phyloP scores from a whole-genome alignment of 208 protist species.

The Wallacemonas sp. region DNA sequence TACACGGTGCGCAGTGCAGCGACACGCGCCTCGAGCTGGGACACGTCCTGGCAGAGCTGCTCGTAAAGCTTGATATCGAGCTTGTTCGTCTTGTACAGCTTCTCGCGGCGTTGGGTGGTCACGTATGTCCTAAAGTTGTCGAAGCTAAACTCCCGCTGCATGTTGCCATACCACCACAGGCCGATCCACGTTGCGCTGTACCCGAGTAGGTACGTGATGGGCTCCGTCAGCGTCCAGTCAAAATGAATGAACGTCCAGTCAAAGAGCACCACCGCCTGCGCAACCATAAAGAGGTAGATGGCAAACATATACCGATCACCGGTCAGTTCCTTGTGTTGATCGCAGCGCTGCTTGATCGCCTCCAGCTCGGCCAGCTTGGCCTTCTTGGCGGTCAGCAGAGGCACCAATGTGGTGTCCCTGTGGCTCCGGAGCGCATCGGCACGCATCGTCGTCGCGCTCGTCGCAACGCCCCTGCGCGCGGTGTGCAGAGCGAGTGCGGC shows the following conservation, averaged over 20 bases:
- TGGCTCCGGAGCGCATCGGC: constrained; percentile 25
- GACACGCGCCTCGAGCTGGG: constrained; percentile 33
- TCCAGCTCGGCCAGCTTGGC: constrained; percentile 35
- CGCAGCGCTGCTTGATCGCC: constrained; percentile 32
- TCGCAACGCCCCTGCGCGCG: neutral
- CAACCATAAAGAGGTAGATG: constrained; percentile 46
- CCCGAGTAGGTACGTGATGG: constrained; percentile 85
- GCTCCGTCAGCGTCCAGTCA: constrained; percentile 89
- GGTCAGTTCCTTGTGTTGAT: constrained; percentile 27
- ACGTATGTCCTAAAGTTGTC: constrained; percentile 38
- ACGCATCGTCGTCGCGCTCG: neutral
- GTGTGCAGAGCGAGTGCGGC: too few species aligned
- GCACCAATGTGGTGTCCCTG: constrained; percentile 32
- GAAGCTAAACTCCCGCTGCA: constrained; percentile 57
- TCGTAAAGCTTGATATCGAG: constrained; percentile 39
- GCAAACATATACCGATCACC: constrained; percentile 29
- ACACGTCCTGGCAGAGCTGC: constrained; percentile 47
- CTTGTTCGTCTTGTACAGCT: constrained; percentile 31
- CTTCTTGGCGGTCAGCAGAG: constrained; percentile 29
- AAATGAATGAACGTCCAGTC: constrained; percentile 87
- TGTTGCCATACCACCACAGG: constrained; percentile 62
- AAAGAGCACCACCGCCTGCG: constrained; percentile 57
- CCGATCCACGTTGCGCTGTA: constrained; percentile 75
- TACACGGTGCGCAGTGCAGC: constrained; percentile 38
- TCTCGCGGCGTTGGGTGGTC: constrained; percentile 6